These are phyloP conservation scores for Candida morakotiae DNA, from an alignment of 805 yeast genomes.

Conservation along the genomic window DNA sequence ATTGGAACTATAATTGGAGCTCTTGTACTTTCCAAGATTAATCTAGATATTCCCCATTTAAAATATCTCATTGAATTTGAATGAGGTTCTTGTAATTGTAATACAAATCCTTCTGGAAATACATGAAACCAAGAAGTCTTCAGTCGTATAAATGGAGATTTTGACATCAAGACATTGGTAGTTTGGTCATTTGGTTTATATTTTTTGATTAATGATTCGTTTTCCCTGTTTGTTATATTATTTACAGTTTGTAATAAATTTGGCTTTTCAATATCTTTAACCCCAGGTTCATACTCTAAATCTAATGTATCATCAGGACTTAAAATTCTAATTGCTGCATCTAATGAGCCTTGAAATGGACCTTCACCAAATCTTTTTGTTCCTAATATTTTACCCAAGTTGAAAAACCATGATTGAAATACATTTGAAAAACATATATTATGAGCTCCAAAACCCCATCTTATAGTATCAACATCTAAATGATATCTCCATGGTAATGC, in stretches of 20 bases:
- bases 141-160: conserved; percentile 53
- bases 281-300: conserved; percentile 34
- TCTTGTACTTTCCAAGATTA: conserved; percentile 74
- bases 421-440: conserved; percentile 76
- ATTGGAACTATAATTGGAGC: conserved; percentile 89
- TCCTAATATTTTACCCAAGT: conserved; percentile 83
- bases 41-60: conserved; percentile 90
- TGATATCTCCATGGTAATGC: conserved; percentile 71
- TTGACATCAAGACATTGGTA: conserved; percentile 27
- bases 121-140: conserved; percentile 89
- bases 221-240: conserved; percentile 7
- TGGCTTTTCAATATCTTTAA: conserved; percentile 24
- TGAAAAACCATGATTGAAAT: conserved; percentile 58
- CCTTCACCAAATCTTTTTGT: conserved; percentile 89
- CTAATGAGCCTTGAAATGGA: conserved; percentile 86
- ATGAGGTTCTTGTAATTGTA: conserved; percentile 77
- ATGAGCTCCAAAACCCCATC: conserved; percentile 96
- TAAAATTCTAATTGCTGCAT: conserved; percentile 76
- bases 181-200: conserved; percentile 27
- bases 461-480: conserved; percentile 56
- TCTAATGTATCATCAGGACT: conserved; percentile 72
- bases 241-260: conserved; percentile 39
- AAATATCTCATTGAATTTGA: conserved; percentile 88
- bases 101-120: conserved; percentile 92
- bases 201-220: conserved; percentile 16